These are phyloP conservation scores for Fusarium nurragi DNA, from an alignment of 2,329 filamentous ascomycete species.

Conservation along the genomic window DNA sequence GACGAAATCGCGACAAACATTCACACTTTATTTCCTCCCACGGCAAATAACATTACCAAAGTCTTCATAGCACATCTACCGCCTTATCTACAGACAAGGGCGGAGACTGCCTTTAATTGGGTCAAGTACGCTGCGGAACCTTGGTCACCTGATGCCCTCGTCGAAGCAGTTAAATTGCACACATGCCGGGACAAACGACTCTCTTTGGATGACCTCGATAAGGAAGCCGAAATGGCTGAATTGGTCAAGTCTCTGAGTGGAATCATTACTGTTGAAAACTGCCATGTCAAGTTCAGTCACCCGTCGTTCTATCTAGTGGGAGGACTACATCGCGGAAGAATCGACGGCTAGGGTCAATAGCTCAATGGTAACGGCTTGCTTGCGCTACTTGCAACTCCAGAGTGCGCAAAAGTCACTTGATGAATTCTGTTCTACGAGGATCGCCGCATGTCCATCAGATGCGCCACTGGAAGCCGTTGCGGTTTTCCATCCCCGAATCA, in stretches of 20 bases:
- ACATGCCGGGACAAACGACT: rapidly evolving
- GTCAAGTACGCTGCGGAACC: background rate
- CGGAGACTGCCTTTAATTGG: background rate
- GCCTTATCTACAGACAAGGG: background rate
- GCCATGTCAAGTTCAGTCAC: background rate
- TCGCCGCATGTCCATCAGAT: background rate
- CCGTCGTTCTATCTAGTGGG: background rate
- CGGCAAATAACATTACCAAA: background rate
- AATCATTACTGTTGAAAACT: background rate
- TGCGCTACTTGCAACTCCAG: background rate
- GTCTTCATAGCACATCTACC: background rate
- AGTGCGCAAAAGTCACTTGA: background rate
- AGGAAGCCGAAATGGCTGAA: background rate
- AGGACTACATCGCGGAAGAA: background rate
- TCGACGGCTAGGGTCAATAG: background rate
- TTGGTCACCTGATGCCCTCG: background rate
- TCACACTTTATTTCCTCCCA: rapidly evolving
- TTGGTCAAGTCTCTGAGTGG: background rate
- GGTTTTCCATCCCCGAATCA: background rate
- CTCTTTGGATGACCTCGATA: background rate
- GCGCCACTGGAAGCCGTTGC: background rate
- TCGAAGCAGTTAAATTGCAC: background rate
- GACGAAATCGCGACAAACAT: background rate
- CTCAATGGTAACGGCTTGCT: background rate
- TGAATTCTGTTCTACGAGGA: background rate